Base-by-base conservation (phyloP, 2,329 filamentous ascomycete genomes). In the Penicillium sp. region DNA sequence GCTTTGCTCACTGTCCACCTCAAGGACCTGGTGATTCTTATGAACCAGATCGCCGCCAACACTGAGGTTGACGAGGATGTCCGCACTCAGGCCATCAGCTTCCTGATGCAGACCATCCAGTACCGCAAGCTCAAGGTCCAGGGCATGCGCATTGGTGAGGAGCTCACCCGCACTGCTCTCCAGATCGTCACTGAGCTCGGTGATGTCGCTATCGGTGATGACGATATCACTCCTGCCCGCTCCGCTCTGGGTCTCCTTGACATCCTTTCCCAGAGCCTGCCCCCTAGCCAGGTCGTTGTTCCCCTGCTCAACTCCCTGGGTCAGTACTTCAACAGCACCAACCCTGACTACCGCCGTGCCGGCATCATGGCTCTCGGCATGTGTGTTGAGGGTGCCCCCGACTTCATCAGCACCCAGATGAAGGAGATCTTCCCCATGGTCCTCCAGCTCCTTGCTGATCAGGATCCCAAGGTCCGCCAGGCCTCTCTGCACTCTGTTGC, bases 111-210 rank as follows among this genome's bases (percentile, higher is more conserved):
- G 79, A 89, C 86, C 61, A 90, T 96, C 27, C 87, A 90, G 61
- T 97, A 93, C 80, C 87, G 93, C 70, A 95, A 94, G 75, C 88
- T 97, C 79, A 97, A 97, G 83, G 87, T 97, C 51, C 94, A 97
- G 79, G 90, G 84, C 58, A 87, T 97, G 77, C 88, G 87, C 72
- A 86, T 97, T 72, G 92, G 91, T 56, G 87, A 93, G 67, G 86
- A 91, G 72, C 83, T 99, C 63, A 97, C 93, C 65, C 81, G 89
- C 71, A 94, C 92, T 79, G 87, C 89, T 69, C 85, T 97, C 75
- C 85, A 93, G 69, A 93, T 97, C 65, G 86, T 93, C 58, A 91
- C 92, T 8, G 93, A 97, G 79, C 85, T 97, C 18, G 89, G 91
- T 52, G 85, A 88, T 42, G 64, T 72, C 18, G 63, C 70, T 18